Evolutionary conservation across 2,329 filamentous ascomycete genomes (phyloP), one percentile per base, ranked within the genome.

Genomic region (Calonectria leucothoes): DNA sequence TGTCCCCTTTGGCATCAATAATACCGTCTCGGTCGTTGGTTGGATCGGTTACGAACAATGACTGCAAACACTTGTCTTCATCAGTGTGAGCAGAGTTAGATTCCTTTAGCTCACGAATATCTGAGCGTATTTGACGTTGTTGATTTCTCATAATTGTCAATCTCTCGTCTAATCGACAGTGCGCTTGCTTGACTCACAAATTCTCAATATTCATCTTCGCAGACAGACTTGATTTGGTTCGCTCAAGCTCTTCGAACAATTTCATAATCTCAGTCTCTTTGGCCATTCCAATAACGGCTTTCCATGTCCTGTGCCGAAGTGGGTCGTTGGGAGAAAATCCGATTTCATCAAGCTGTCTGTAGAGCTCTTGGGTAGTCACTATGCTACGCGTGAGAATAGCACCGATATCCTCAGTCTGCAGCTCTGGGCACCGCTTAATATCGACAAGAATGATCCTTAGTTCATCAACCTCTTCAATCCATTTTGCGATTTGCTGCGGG

Each of bases 1-100:
- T 65, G 8, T 70, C 29, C 29, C 70, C 73, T 69, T 70, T 73
- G n/a, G 66, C 33, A n/a, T 48, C 35, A 33, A 69, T 70, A 11
- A 75, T 70, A 17, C 39, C 51, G 2, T 66, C 57, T 20, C 73
- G 61, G 27, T 75, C 73, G 20, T 20, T 59, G 8, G 29, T 27
- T 4, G 70, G 55, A 12, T 75, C 67, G 15, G 73, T 75, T 27
- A 65, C 29, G 37, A 73, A 75, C 5, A 75, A 42, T 33, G 27
- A 42, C 27, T 25, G 64, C 25, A 72, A 49, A 3, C 70, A 73
- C 14, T 11, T 8, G 0, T 71, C 68, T 15, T 71, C 68, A 20
- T 61, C 23, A 2, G 57, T 66, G 12, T 55, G n/a, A n/a, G n/a
- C n/a, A n/a, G 37, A n/a, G 59, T 29, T 27, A 35, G 48, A 33